Evolutionary conservation across 139 green algal genomes (phyloP), one percentile per base, ranked within the genome.

Genomic region (Spirogloea muscicola): DNA sequence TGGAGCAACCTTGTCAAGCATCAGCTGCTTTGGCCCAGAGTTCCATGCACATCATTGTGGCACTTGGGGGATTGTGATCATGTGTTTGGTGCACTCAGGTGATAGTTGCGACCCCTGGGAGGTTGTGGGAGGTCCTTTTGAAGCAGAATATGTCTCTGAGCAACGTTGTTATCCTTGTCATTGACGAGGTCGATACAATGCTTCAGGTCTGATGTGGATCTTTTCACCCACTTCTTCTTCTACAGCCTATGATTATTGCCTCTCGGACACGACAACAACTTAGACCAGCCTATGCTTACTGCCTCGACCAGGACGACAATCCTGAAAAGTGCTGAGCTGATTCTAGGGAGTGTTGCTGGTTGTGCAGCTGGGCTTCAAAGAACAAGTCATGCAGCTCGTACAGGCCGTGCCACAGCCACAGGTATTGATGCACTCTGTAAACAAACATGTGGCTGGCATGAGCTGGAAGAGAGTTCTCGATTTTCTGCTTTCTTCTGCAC

Each of bases 171-270:
- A n/a, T 65, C 21, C 34, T 72, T n/a, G 62, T 72, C 18, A 21
- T 72, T 21, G 62, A 72, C 29, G 62, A 72, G 38, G 62, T 72
- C 18, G 62, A 72, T 65, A 43, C 38, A 37, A 72, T 72, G 62
- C 36, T 72, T 21, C 42, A 72, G 62, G 62, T 72, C 3, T 21
- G 62, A 52, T 4, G 38, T 16, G 9, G 52, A 33, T 6, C 6
- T 39, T 7, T 43, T 33, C 40, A 5, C 9, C 6, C 6, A 7
- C 40, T 62, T 38, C 6, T 62, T 7, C 52, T 62, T 62, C 52
- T 7, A 5, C 9, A 62, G 37, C 9, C 52, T 21, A 62, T 7
- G 37, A 43, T 62, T 6, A 31, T 7, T 6, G 9, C 40, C 40
- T 33, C 52, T 62, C 9, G 5, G 31, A 7, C 38, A 62, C 52